Evolutionary conservation across 2,329 filamentous ascomycete species (phyloP).

Genomic region (Colletotrichum lini): DNA sequence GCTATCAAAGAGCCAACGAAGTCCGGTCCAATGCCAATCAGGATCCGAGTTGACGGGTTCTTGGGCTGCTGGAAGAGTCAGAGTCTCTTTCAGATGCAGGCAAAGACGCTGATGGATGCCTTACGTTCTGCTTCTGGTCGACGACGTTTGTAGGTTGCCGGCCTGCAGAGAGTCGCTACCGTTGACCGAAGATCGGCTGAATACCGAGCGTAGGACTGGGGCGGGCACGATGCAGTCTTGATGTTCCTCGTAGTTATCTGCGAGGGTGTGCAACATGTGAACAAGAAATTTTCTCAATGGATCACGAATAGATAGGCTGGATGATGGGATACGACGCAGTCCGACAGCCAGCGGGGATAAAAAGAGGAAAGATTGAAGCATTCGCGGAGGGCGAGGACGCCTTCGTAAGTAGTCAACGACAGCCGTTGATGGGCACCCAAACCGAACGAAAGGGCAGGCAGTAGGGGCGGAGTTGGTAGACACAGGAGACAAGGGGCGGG

Average conservation of each 20-base stretch:
- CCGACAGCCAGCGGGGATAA: neutral
- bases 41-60: constrained; percentile 36
- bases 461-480: constrained; percentile 31
- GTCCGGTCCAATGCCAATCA: constrained; percentile 39
- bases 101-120: constrained; percentile 5
- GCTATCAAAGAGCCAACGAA: constrained; percentile 38
- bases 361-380: neutral
- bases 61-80: constrained; percentile 1
- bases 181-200: constrained; percentile 24
- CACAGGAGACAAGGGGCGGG: constrained; percentile 28
- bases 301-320: neutral
- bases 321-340: neutral
- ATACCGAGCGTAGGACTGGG: constrained; percentile 17
- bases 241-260: neutral
- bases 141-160: constrained; percentile 15
- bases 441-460: constrained; percentile 33
- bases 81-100: neutral
- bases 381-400: constrained; percentile 7
- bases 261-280: too few relatives aligned
- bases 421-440: constrained; percentile 25
- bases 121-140: constrained; percentile 15
- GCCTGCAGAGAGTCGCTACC: constrained; percentile 7
- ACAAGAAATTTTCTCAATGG: too few relatives aligned
- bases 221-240: neutral
- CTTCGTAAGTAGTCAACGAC: constrained; percentile 35